phyloP scores from a whole-genome alignment of 2,329 filamentous ascomycete genomes.

The Aschersonia sp. region DNA sequence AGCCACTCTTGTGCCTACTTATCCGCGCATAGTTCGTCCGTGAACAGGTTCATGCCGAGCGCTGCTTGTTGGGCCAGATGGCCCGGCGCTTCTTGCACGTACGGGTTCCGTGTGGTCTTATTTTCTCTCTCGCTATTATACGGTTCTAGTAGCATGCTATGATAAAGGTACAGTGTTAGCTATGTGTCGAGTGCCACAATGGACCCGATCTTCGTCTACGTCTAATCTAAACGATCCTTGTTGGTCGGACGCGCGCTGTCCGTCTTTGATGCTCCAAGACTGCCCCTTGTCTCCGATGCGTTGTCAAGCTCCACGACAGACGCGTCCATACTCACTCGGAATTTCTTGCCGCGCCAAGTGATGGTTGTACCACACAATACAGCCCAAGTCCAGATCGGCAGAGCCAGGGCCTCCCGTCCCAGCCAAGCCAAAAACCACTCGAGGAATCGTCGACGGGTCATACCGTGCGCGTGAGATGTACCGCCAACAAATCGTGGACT shows the following conservation, averaged over 20 bases:
- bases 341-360: slow-evolving; percentile 71
- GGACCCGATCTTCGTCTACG: neutral
- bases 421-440: slow-evolving; percentile 77
- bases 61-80: too few relatives aligned
- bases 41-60: too few relatives aligned
- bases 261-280: slow-evolving; percentile 8
- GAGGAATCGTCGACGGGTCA: slow-evolving; percentile 39
- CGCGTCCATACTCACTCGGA: slow-evolving; percentile 74
- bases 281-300: neutral
- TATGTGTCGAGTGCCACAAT: neutral
- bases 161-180: neutral
- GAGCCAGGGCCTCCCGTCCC: slow-evolving; percentile 64
- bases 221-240: slow-evolving; percentile 13
- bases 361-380: slow-evolving; percentile 81
- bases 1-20: too few relatives aligned
- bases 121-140: too few relatives aligned
- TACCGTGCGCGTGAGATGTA: slow-evolving; percentile 18
- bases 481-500: slow-evolving; percentile 61
- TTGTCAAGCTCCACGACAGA: slow-evolving; percentile 41
- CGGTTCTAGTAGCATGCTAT: neutral
- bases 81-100: too few relatives aligned
- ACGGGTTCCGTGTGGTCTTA: too few relatives aligned
- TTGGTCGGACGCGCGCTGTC: slow-evolving; percentile 9
- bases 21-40: too few relatives aligned
- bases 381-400: slow-evolving; percentile 85